Base-by-base conservation (phyloP, 169 alveolate species). In the Plasmodium reichenowi region DNA sequence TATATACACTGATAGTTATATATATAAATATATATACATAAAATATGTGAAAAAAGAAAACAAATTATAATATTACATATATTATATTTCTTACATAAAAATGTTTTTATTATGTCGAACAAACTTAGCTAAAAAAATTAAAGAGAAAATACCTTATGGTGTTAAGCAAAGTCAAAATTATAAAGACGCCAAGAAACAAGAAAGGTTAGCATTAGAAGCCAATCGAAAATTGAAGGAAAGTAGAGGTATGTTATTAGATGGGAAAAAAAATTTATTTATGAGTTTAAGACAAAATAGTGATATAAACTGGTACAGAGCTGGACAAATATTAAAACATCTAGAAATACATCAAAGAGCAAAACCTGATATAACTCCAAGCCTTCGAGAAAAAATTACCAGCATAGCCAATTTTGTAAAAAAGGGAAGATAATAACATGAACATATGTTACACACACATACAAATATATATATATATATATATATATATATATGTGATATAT, bases 291-390 rank as follows among this genome's bases (percentile, higher is more conserved):
- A 92, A 52, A 93, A 93, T 80, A 92, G 89, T 15, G 95, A 93
- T 43, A 93, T 93, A 9, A 93, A 92, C 48, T 93, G 96, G 96
- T 92, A 89, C 48, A 45, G 95, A 43, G 93, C 96, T 20, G 93
- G 86, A 32, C 94, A 92, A 73, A 93, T 93, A 15, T 58, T 93
- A 50, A 93, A 93, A 66, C 96, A 93, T 54, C 74, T 93, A 72
- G 96, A 93, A 66, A 88, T 92, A 48, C 96, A 93, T 56, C 83
- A 75, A 32, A 72, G 96, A 20, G 94, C 93, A 43, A 94, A 94
- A 20, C 93, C 92, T 20, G 93, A 83, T n/a, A 72, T 90, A 15
- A 88, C 92, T 12, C 91, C 92, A 17, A 72, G 54, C 26, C 12
- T 76, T 43, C 54, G 95, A 17, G 94, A 93, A 54, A 62, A 70